Percentiles rank a stretch among this genome's conserved stretches.
Evolutionary conservation across 495 filamentous ascomycete genomes (phyloP).

Genomic region (Podospora appendiculata): DNA sequence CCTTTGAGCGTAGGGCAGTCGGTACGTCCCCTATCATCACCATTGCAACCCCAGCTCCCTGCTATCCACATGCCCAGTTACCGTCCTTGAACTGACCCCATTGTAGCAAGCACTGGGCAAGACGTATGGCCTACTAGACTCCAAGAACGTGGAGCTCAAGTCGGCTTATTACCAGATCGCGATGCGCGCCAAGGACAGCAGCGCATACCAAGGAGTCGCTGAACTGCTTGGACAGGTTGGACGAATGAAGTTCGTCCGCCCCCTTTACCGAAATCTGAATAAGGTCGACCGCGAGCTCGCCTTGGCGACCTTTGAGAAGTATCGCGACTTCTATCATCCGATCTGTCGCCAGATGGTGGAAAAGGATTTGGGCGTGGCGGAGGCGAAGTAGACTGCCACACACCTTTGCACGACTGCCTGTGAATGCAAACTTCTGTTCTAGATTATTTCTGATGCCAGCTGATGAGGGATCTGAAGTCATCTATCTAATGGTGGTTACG

Average conservation of each 20-base stretch:
- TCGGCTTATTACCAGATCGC: constrained; percentile 70
- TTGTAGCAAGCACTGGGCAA: constrained; percentile 54
- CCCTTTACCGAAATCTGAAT: constrained; percentile 67
- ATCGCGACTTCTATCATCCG: constrained; percentile 90
- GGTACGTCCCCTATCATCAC: constrained; percentile 8
- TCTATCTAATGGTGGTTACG: too few relatives aligned
- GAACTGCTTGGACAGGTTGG: constrained; percentile 75
- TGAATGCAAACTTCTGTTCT: too few relatives aligned
- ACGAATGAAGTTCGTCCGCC: constrained; percentile 93
- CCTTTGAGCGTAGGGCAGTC: constrained; percentile 56
- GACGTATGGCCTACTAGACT: constrained; percentile 58
- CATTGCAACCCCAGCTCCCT: too few relatives aligned
- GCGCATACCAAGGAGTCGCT: constrained; percentile 58
- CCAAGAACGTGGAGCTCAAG: constrained; percentile 78
- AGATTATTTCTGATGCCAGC: too few relatives aligned
- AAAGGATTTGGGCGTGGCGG: constrained; percentile 59
- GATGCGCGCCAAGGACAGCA: constrained; percentile 61
- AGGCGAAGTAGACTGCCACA: too few relatives aligned
- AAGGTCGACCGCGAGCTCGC: constrained; percentile 67
- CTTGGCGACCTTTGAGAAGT: constrained; percentile 73
- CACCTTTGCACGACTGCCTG: too few relatives aligned
- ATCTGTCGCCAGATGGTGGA: constrained; percentile 78
- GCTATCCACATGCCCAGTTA: too few relatives aligned
- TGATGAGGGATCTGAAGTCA: too few relatives aligned
- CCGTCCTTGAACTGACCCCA: constrained; percentile 2